Conservation (phyloP, 352 stramenopile species). For the Phytophthora constricta region DNA sequence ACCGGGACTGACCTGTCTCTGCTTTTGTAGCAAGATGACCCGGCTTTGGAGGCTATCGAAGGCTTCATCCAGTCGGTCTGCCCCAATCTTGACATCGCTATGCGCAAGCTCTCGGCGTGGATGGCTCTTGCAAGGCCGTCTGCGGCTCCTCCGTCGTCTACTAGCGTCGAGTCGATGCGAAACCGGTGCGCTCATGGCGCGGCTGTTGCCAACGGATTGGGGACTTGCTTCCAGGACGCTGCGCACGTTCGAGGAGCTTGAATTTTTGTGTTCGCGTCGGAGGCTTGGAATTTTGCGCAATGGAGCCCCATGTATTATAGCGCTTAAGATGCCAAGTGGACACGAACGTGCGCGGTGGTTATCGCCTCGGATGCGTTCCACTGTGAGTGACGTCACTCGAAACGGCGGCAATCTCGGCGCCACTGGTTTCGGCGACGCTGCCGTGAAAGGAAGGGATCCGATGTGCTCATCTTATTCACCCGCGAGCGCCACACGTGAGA, state of each 20-base stretch:
- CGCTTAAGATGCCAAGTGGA: not conserved
- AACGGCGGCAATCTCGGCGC: not conserved
- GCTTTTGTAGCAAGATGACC: constrained; percentile 61
- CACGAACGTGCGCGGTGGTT: not conserved
- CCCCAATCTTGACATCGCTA: constrained; percentile 85
- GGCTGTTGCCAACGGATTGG: not conserved
- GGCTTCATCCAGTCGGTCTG: constrained; percentile 90
- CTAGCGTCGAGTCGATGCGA: constrained; percentile 4
- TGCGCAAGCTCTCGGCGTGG: constrained; percentile 80
- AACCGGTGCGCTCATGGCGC: constrained; percentile 11
- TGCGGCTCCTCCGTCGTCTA: constrained; percentile 23
- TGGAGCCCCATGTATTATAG: not conserved
- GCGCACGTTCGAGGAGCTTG: not conserved
- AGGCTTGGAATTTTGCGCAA: not conserved
- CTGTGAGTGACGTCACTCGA: constrained; percentile 2
- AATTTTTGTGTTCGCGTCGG: not conserved
- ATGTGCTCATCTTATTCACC: not conserved
- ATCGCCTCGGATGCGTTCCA: not conserved
- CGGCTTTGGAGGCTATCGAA: constrained; percentile 73
- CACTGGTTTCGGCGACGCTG: not conserved
- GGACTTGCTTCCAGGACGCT: not conserved
- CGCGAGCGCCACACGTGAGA: not conserved
- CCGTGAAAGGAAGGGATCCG: not conserved
- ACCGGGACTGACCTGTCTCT: constrained; percentile 23
- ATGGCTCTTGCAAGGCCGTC: constrained; percentile 46